Conservation (phyloP, 441 rosid species). For the Kokia cookei region DNA sequence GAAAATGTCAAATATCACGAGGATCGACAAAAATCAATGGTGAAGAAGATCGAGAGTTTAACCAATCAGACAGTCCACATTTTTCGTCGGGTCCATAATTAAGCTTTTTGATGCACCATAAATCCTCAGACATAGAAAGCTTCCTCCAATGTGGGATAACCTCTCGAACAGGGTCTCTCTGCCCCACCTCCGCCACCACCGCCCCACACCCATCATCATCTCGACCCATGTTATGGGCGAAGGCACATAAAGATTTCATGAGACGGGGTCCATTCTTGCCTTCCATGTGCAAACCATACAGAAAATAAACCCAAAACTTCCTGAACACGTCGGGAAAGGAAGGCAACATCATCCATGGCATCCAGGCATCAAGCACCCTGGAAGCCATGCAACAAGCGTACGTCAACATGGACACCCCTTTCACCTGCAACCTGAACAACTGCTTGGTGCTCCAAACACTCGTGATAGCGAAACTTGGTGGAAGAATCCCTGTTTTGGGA, state of each 20-base stretch:
- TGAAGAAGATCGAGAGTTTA: constrained; percentile 29
- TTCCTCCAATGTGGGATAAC: constrained; percentile 75
- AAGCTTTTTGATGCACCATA: constrained; percentile 69
- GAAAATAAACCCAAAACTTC: constrained; percentile 54
- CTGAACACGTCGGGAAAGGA: constrained; percentile 65
- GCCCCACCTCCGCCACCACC: constrained; percentile 53
- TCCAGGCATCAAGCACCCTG: constrained; percentile 52
- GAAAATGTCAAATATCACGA: constrained; percentile 48
- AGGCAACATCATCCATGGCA: constrained; percentile 64
- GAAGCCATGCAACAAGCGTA: constrained; percentile 44
- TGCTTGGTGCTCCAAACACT: constrained; percentile 79
- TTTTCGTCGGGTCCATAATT: not conserved
- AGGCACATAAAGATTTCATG: constrained; percentile 48
- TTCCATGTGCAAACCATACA: constrained; percentile 62
- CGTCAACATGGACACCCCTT: constrained; percentile 45
- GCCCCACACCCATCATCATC: constrained; percentile 60
- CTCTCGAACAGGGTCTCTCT: constrained; percentile 40
- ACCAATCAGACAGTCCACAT: constrained; percentile 38
- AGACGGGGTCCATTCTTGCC: constrained; percentile 41
- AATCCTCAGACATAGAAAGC: constrained; percentile 58
- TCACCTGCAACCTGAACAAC: constrained; percentile 52
- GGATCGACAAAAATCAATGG: constrained; percentile 66
- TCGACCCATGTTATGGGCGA: constrained; percentile 59
- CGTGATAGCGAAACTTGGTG: constrained; percentile 39
- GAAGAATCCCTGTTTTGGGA: constrained; percentile 27